These are phyloP conservation scores for Kuraishia borneana DNA, from an alignment of 805 yeast species.

Conservation along the genomic window DNA sequence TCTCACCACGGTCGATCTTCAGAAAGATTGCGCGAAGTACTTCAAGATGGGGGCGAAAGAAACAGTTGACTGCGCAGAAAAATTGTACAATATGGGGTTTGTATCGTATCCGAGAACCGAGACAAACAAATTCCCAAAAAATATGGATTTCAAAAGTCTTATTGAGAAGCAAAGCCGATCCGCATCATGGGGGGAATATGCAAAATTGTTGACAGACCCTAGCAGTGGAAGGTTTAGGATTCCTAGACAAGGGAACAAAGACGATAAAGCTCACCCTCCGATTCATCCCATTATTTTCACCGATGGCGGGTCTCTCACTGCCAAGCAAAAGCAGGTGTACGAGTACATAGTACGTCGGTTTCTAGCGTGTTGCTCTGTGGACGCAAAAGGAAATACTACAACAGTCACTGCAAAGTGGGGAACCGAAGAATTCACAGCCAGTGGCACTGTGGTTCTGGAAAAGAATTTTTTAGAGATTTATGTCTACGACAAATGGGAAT, in stretches of 20 bases:
- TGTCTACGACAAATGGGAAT: constrained; percentile 70
- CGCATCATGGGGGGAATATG: constrained; percentile 64
- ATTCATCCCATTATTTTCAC: constrained; percentile 73
- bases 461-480: constrained; percentile 75
- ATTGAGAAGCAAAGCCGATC: constrained; percentile 50
- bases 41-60: constrained; percentile 74
- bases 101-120: constrained; percentile 97
- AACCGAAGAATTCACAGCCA: constrained; percentile 54
- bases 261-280: constrained; percentile 97
- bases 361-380: constrained; percentile 84
- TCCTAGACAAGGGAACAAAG: constrained; percentile 76
- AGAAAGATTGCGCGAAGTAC: constrained; percentile 68
- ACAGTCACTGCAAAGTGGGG: constrained; percentile 67
- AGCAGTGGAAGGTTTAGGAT: constrained; percentile 29
- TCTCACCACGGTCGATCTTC: constrained; percentile 86
- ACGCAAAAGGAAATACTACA: constrained; percentile 71
- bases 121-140: constrained; percentile 74
- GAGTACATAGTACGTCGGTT: constrained; percentile 81
- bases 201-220: constrained; percentile 28
- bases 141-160: constrained; percentile 58
- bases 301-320: constrained; percentile 17
- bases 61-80: constrained; percentile 72
- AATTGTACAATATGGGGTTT: constrained; percentile 74
- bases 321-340: constrained; percentile 60
- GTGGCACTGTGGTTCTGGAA: constrained; percentile 67